phyloP scores from a whole-genome alignment of 768 basidiomycete species.

The Lentinula lateritia region DNA sequence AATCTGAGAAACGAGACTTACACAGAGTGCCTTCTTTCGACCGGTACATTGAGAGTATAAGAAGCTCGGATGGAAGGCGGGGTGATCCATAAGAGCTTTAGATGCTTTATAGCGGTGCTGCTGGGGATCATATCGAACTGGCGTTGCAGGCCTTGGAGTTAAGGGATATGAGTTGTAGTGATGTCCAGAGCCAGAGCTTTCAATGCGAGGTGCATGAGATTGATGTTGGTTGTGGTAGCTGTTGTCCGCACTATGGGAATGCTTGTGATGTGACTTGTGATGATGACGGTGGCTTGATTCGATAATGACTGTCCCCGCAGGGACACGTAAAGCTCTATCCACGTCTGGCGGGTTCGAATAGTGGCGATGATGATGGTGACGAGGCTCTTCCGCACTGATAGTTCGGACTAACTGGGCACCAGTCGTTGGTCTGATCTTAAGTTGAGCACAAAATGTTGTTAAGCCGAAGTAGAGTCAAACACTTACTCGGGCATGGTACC shows the following conservation, averaged over 20 bases:
- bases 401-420: background rate
- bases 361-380: conserved; percentile 1
- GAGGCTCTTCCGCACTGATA: background rate
- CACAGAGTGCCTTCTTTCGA: conserved; percentile 15
- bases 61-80: conserved; percentile 8
- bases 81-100: background rate
- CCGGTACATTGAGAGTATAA: conserved; percentile 18
- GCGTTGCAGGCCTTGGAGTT: background rate
- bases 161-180: background rate
- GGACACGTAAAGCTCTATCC: background rate
- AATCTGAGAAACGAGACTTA: conserved; percentile 5
- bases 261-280: background rate
- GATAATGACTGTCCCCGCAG: background rate
- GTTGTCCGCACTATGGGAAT: background rate
- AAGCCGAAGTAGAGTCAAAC: background rate
- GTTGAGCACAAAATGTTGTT: background rate
- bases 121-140: background rate
- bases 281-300: background rate
- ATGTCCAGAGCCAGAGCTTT: background rate
- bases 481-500: background rate
- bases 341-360: conserved; percentile 5
- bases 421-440: background rate
- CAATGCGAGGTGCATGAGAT: background rate
- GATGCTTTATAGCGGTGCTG: background rate
- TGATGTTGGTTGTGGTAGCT: background rate